Conservation (phyloP, 2,329 filamentous ascomycete species). For the Botrytis elliptica region DNA sequence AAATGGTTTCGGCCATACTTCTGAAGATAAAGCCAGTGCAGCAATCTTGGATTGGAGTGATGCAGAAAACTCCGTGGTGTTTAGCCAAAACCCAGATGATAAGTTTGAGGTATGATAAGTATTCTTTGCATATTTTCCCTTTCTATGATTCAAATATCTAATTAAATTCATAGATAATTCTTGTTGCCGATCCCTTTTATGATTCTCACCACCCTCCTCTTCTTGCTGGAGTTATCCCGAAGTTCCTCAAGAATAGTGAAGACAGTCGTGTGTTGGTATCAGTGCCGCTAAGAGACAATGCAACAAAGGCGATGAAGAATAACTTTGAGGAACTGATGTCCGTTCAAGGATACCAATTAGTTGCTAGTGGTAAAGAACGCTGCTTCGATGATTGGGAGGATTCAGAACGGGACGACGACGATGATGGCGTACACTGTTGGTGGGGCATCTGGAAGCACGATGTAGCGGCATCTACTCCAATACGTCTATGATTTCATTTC, state of each 20-base stretch:
- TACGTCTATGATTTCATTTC: neutral
- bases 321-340: conserved; percentile 15
- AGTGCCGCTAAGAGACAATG: conserved; percentile 73
- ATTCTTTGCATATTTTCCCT: conserved; percentile 19
- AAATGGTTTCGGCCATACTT: conserved; percentile 49
- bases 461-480: neutral
- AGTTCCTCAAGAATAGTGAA: conserved; percentile 59
- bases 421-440: conserved; percentile 22
- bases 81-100: conserved; percentile 43
- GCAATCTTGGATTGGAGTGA: conserved; percentile 59
- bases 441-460: conserved; percentile 22
- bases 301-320: conserved; percentile 43
- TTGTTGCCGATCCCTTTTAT: conserved; percentile 86
- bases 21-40: conserved; percentile 57
- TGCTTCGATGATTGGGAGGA: conserved; percentile 21
- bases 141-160: neutral
- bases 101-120: conserved; percentile 41
- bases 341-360: neutral
- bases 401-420: neutral
- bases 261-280: conserved; percentile 70
- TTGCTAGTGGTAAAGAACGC: conserved; percentile 8
- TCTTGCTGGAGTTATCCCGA: conserved; percentile 66
- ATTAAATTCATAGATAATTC: conserved; percentile 56
- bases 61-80: conserved; percentile 42
- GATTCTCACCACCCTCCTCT: conserved; percentile 77